Evolutionary conservation across 805 yeast genomes (phyloP).

Genomic region (Kazachstania kunashirensis): DNA sequence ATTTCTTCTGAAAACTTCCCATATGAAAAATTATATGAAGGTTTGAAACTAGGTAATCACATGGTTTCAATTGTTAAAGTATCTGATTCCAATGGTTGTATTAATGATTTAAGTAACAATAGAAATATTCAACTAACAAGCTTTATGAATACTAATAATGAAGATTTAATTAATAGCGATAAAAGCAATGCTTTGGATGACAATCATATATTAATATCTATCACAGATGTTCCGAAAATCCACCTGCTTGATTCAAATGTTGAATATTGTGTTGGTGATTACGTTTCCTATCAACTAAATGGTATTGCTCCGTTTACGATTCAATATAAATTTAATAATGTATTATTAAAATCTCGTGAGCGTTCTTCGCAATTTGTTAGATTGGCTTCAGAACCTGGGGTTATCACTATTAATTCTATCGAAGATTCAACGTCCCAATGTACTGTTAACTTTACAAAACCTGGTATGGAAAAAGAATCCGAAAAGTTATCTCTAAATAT

Average conservation of each 20-base stretch:
- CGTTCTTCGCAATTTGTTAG: slow-evolving; percentile 45
- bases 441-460: slow-evolving; percentile 44
- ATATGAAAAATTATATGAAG: slow-evolving; percentile 38
- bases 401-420: slow-evolving; percentile 51
- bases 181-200: slow-evolving; percentile 26
- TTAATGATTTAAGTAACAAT: slow-evolving; percentile 33
- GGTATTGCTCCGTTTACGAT: slow-evolving; percentile 78
- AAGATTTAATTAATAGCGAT: slow-evolving; percentile 30
- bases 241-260: slow-evolving; percentile 32
- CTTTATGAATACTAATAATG: slow-evolving; percentile 57
- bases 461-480: slow-evolving; percentile 26
- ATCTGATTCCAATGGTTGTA: slow-evolving; percentile 64
- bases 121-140: slow-evolving; percentile 4
- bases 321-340: slow-evolving; percentile 61
- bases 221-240: slow-evolving; percentile 72
- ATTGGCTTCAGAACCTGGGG: slow-evolving; percentile 78
- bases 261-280: slow-evolving; percentile 88
- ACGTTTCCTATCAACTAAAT: slow-evolving; percentile 59
- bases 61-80: slow-evolving; percentile 47
- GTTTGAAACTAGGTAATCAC: slow-evolving; percentile 63
- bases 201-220: slow-evolving; percentile 43
- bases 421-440: slow-evolving; percentile 72
- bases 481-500: slow-evolving; percentile 32
- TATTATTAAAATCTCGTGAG: slow-evolving; percentile 47
- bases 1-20: slow-evolving; percentile 33